Evolutionary conservation across 1,284 basidiomycete genomes (phyloP), one percentile per base, ranked within the genome.

Genomic region (Rhizoctonia solani): DNA sequence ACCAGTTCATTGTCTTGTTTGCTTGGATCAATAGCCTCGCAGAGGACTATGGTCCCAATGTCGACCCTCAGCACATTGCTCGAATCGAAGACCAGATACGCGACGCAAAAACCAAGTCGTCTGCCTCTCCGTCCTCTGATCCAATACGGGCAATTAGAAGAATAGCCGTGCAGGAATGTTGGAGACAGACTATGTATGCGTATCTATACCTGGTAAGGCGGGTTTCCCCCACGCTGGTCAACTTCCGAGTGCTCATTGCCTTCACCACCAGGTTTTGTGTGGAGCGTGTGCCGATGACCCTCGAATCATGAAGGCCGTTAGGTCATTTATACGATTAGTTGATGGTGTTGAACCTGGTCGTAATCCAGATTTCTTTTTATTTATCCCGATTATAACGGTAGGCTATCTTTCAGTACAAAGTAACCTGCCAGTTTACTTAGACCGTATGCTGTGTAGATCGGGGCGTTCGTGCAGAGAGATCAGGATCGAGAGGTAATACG

Each of bases 261-360:
- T 9, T 46, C 37, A 39, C 16, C 9, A 14, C 19, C 32, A 66
- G 61, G 52, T 39, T 1, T 32, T 66, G 6, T 54, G 61, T 23
- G 61, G 61, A 25, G 61, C 27, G 3, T 29, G 27, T 27, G 50
- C 61, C 9, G 46, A 34, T 21, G 61, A 66, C 19, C 25, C 16
- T 14, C 23, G 61, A 14, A 52, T 66, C 3, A 23, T 32, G 29
- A 66, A 66, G 39, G 61, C 61, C 5, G 6, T 44, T 39, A 66
- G 47, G 30, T 25, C 23, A 29, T 66, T 66, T 25, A 66, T 54
- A 4, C 23, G 50, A 8, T 25, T 66, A 4, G 5, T 66, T 19
- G 52, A 66, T n/a, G 61, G 50, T 2, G 50, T 50, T 4, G 39
- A 54, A 27, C 52, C 61, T 23, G 61, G 61, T n/a, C 61, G 61